Evolutionary conservation across 305 asterid species (phyloP).

Genomic region (Fraxinus xanthoxyloides): DNA sequence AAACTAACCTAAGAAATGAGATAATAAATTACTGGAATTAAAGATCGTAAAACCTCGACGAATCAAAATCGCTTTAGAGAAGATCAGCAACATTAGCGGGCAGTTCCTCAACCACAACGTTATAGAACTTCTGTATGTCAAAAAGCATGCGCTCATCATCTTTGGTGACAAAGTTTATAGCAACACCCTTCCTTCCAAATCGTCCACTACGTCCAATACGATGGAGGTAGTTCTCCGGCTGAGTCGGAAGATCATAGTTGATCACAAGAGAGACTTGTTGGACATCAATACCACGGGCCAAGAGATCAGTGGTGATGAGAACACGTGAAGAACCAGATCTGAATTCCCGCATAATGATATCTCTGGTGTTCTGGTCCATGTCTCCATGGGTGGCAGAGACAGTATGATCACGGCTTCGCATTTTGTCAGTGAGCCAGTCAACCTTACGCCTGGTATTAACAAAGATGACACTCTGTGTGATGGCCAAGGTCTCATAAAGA

Average conservation of each 20-base stretch:
- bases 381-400: conserved; percentile 42
- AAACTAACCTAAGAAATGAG: conserved; percentile 25
- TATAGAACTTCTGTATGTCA: conserved; percentile 43
- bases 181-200: conserved; percentile 50
- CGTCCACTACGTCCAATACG: conserved; percentile 50
- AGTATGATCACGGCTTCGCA: conserved; percentile 23
- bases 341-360: conserved; percentile 45
- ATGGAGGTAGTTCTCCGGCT: conserved; percentile 47
- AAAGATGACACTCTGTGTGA: conserved; percentile 22
- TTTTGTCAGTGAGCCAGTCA: conserved; percentile 21
- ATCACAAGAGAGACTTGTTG: conserved; percentile 51
- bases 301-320: conserved; percentile 44
- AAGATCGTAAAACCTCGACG: not conserved
- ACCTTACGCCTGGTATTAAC: conserved; percentile 20
- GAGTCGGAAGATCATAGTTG: conserved; percentile 44
- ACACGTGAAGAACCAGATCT: conserved; percentile 47
- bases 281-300: conserved; percentile 50
- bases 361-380: conserved; percentile 46
- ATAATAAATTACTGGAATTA: conserved; percentile 15
- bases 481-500: conserved; percentile 15
- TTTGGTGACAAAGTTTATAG: conserved; percentile 41
- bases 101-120: conserved; percentile 40
- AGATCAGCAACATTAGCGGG: conserved; percentile 49
- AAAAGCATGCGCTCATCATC: conserved; percentile 43
- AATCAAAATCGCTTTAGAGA: conserved; percentile 31